Percentiles rank a stretch among this genome's conserved stretches.
phyloP scores from a whole-genome alignment of 2,329 filamentous ascomycete species.

The Ceratocystis albifundus region DNA sequence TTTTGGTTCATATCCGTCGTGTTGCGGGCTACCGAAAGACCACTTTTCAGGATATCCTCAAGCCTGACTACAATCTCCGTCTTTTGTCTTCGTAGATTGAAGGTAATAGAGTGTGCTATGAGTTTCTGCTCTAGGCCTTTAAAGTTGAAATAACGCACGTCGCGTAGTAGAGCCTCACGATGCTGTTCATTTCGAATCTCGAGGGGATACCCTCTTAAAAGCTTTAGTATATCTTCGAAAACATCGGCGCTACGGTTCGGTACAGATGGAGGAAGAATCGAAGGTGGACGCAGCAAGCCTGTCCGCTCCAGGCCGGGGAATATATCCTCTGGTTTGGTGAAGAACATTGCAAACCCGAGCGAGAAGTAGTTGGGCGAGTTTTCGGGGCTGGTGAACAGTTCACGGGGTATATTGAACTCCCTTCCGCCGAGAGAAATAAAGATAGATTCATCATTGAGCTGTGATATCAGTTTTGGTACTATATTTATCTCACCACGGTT shows the following conservation, averaged over 20 bases:
- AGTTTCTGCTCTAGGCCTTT: conserved; percentile 82
- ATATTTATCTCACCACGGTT: conserved; percentile 8
- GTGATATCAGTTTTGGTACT: conserved; percentile 82
- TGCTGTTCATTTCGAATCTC: conserved; percentile 66
- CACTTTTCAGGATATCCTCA: conserved; percentile 80
- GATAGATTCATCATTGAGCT: conserved; percentile 82
- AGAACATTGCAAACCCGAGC: conserved; percentile 79
- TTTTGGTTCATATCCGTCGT: conserved; percentile 34
- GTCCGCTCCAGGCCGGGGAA: conserved; percentile 77
- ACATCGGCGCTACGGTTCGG: conserved; percentile 71
- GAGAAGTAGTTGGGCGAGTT: conserved; percentile 96
- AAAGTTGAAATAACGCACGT: conserved; percentile 87
- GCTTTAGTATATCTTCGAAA: conserved; percentile 69
- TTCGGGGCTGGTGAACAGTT: conserved; percentile 72
- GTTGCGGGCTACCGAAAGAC: conserved; percentile 59
- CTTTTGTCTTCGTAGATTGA: conserved; percentile 56
- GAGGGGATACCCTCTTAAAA: conserved; percentile 74
- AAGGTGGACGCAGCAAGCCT: conserved; percentile 71
- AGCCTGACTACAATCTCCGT: conserved; percentile 70
- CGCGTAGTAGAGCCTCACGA: conserved; percentile 63
- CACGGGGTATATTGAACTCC: conserved; percentile 81
- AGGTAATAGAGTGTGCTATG: conserved; percentile 63
- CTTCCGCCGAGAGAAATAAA: conserved; percentile 81
- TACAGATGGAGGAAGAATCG: conserved; percentile 71
- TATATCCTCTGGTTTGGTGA: conserved; percentile 63